These are phyloP conservation scores for Globisporangium parvum DNA, from an alignment of 352 stramenopile species.

Conservation along the genomic window DNA sequence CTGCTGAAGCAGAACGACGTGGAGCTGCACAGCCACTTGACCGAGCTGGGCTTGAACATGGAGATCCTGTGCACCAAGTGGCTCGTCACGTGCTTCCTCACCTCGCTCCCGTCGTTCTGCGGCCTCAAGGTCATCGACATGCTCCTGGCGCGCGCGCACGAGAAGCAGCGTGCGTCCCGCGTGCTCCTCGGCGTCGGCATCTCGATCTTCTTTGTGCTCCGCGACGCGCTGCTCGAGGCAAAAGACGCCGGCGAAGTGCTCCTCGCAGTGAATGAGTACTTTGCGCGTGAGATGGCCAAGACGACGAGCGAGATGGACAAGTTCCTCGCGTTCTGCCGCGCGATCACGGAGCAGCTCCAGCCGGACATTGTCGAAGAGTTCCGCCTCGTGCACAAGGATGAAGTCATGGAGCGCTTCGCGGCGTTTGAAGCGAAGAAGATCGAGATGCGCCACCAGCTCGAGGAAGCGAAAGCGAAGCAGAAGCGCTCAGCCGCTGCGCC, in stretches of 20 bases:
- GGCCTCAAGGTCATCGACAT: constrained; percentile 79
- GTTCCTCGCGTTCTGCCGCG: constrained; percentile 55
- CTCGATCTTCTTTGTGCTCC: constrained; percentile 71
- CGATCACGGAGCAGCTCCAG: constrained; percentile 66
- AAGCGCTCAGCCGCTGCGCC: constrained; percentile 32
- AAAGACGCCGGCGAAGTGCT: constrained; percentile 79
- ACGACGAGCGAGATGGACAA: constrained; percentile 63
- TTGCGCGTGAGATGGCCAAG: constrained; percentile 62
- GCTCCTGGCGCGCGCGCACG: constrained; percentile 50
- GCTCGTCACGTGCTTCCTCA: constrained; percentile 85
- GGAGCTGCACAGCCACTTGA: constrained; percentile 62
- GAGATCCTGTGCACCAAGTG: constrained; percentile 86
- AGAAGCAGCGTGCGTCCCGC: constrained; percentile 61
- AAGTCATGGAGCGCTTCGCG: constrained; percentile 76
- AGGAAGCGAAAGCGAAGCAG: constrained; percentile 56
- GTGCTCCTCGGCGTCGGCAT: constrained; percentile 71
- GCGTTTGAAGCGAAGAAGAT: constrained; percentile 82
- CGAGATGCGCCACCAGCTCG: constrained; percentile 77
- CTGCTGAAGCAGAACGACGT: constrained; percentile 71
- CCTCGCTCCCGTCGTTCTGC: constrained; percentile 58
- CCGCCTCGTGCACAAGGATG: constrained; percentile 67
- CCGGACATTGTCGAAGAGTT: constrained; percentile 70
- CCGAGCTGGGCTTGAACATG: constrained; percentile 79
- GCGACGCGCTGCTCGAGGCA: constrained; percentile 45
- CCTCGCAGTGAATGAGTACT: constrained; percentile 75